A percentile compares a stretch with the other conserved stretches of the same genome.
Evolutionary conservation across 1,284 basidiomycete genomes (phyloP).

Genomic region (Leccinum angustisporum): DNA sequence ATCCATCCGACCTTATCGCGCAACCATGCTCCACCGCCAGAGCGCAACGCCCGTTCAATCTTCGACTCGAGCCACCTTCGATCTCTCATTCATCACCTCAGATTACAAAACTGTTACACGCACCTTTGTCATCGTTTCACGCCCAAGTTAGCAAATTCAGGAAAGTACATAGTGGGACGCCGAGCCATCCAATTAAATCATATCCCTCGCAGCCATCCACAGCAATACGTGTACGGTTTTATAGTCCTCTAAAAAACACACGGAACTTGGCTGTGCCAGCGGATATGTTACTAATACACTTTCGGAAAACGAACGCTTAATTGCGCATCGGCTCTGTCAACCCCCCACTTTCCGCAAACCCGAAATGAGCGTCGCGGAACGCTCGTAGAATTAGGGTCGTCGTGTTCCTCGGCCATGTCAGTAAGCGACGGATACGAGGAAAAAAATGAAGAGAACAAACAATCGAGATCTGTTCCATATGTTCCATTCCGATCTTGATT

Average conservation of each 20-base stretch:
- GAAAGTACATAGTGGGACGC: not conserved
- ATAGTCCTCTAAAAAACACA: not conserved
- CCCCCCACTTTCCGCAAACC: slow-evolving; percentile 8
- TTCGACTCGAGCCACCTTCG: slow-evolving; percentile 7
- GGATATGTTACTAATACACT: slow-evolving; percentile 11
- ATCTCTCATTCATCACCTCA: slow-evolving; percentile 3
- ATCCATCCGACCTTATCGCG: slow-evolving; percentile 28
- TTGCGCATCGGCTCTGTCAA: not conserved
- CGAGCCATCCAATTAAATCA: not conserved
- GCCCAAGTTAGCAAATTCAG: not conserved
- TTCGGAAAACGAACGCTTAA: slow-evolving; percentile 7
- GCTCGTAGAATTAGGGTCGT: slow-evolving; percentile 10
- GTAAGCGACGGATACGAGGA: slow-evolving; percentile 14
- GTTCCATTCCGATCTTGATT: slow-evolving; percentile 12
- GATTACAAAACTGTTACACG: not conserved
- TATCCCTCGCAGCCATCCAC: not conserved
- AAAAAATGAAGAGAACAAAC: not conserved
- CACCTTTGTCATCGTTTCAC: slow-evolving; percentile 10
- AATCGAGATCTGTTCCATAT: not conserved
- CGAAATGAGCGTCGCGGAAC: slow-evolving; percentile 29
- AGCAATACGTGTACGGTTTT: slow-evolving; percentile 17
- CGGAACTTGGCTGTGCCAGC: slow-evolving; percentile 7
- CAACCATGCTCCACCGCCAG: slow-evolving; percentile 6
- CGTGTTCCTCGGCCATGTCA: slow-evolving; percentile 16
- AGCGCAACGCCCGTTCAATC: slow-evolving; percentile 20